Conservation (phyloP, 345 rosid species). For the Salix koriyanagi region DNA sequence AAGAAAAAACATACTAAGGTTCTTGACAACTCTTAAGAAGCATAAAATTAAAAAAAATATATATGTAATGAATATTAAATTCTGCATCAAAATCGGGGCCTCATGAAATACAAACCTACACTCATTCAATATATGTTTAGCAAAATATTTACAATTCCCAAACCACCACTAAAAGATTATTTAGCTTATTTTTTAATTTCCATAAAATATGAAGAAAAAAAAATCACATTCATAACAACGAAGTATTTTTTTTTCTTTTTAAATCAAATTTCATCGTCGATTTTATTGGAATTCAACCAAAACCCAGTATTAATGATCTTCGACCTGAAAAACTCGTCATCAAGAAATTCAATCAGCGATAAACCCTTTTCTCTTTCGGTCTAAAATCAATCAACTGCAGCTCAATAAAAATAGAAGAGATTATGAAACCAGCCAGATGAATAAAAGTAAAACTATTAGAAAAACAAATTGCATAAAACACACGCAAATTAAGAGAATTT, state of each 20-base stretch:
- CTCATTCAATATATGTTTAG: background rate
- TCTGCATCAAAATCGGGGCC: background rate
- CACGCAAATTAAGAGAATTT: conserved; percentile 23
- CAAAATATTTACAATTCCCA: background rate
- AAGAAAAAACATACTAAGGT: background rate
- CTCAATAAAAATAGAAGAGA: conserved; percentile 7
- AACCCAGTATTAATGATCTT: background rate
- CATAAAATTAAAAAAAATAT: background rate
- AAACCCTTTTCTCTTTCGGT: conserved; percentile 30
- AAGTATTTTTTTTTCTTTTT: background rate
- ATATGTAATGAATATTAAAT: background rate
- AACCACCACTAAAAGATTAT: background rate
- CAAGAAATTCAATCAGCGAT: conserved; percentile 12
- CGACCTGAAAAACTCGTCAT: conserved; percentile 11
- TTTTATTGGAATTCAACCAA: conserved; percentile 3
- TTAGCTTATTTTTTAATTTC: background rate
- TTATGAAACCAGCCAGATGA: conserved; percentile 5
- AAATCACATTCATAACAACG: background rate
- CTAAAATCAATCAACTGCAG: conserved; percentile 12
- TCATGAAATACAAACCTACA: background rate
- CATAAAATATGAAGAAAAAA: background rate
- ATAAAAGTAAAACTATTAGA: conserved; percentile 1
- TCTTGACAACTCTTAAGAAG: background rate
- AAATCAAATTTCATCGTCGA: background rate
- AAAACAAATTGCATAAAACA: conserved; percentile 20